A percentile compares a stretch with the other conserved stretches of the same genome.
These are phyloP conservation scores for Poa annua DNA, from an alignment of 176 grass and related monocot genomes.

Conservation along the genomic window DNA sequence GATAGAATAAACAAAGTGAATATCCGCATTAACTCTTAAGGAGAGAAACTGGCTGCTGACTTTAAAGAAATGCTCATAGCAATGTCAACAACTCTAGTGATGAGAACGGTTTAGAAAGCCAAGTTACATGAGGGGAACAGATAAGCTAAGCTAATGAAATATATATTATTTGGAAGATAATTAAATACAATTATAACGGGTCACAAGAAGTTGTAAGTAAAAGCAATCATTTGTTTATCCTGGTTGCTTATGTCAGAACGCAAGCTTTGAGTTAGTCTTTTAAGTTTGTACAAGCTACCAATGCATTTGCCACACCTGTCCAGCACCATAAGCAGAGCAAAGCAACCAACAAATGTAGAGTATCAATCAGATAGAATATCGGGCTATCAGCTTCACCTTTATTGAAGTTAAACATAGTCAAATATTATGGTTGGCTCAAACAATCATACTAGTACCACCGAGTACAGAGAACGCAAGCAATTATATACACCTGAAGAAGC, in stretches of 20 bases:
- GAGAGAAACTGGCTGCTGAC: neutral
- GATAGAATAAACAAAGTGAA: neutral
- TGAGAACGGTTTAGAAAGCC: neutral
- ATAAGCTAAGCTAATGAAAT: neutral
- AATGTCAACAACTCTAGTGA: neutral
- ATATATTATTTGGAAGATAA: neutral
- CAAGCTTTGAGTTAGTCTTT: conserved; percentile 3
- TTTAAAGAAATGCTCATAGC: neutral
- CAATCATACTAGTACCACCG: conserved; percentile 26
- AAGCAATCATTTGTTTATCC: neutral
- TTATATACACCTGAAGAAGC: conserved; percentile 73
- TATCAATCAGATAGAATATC: conserved; percentile 31
- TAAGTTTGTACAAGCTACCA: neutral
- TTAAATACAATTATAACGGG: neutral
- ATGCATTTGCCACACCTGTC: conserved; percentile 16
- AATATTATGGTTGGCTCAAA: conserved; percentile 9
- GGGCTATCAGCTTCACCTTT: conserved; percentile 6
- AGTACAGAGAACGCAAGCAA: conserved; percentile 12
- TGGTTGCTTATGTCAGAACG: conserved; percentile 9
- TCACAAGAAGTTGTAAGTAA: conserved; percentile 11
- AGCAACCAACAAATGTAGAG: conserved; percentile 18
- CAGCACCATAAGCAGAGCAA: conserved; percentile 19
- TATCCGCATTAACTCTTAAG: neutral
- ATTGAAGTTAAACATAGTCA: conserved; percentile 9
- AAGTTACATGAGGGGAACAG: neutral